Evolutionary conservation across 768 basidiomycete genomes (phyloP), one percentile per base, ranked within the genome.

Genomic region (Rhizopogon rudus): DNA sequence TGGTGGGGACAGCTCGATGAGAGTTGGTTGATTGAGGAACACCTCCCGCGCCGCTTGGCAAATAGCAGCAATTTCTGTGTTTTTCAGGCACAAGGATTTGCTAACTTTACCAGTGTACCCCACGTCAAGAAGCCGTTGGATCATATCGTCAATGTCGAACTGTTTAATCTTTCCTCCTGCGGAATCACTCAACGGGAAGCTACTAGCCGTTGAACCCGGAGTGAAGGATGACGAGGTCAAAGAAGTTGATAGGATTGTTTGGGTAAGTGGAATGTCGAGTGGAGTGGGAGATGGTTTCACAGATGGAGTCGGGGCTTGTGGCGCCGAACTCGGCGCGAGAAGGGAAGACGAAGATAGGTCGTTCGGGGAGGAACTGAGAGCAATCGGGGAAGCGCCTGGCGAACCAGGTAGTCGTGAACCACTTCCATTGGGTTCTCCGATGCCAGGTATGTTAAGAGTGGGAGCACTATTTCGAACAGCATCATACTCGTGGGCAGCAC

Each of bases 31-130:
- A 66, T 82, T 85, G 59, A 99, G 85, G 67, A 98, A 96, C 46
- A 98, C 91, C 61, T 98, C 97, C 49, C 97, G 86, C 29, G 96
- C 96, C 33, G 95, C 93, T 60, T 91, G 83, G 73, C 97, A 99
- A 57, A 99, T 88, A 35, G 90, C 85, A 17, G 88, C 87, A 63
- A 98, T 97, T 76, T 99, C 97, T 25, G 86, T 81, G 69, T 97
- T 98, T 80, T 98, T 99, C 57, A 99, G 79, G 75, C 84, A 95
- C 65, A 91, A 81, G 33, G 91, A 91, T 72, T 97, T 98, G 78
- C 88, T 93, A 61, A 98, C 91, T 81, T 98, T 99, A 70, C 95
- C 96, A 5, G 91, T 92, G 70, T 98, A 99, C 4, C 96, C 97
- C 6, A 97, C 93, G 63, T 98, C 95, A 60, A 99, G 78, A 44